Percentiles rank a stretch among this genome's conserved stretches.
phyloP scores from a whole-genome alignment of 192 early-diverging fungal species.

The Pilobolus umbonatus region DNA sequence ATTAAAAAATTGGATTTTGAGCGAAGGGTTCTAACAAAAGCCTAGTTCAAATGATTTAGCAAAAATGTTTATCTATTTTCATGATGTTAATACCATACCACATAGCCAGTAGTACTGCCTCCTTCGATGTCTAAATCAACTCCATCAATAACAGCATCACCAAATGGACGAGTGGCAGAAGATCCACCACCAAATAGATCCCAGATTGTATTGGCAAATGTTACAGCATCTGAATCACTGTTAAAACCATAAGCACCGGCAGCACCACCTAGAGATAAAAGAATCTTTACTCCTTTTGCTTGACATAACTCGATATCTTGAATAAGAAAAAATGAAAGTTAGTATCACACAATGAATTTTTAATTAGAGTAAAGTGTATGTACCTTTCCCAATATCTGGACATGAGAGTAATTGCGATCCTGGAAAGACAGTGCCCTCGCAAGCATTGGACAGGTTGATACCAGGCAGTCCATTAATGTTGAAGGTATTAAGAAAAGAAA shows the following conservation, averaged over 20 bases:
- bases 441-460: slow-evolving; percentile 67
- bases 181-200: slow-evolving; percentile 71
- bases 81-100: slow-evolving; percentile 10
- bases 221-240: slow-evolving; percentile 47
- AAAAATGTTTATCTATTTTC: background rate
- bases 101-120: slow-evolving; percentile 50
- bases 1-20: slow-evolving; percentile 47
- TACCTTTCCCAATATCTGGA: slow-evolving; percentile 50
- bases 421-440: slow-evolving; percentile 41
- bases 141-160: slow-evolving; percentile 50
- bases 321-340: background rate
- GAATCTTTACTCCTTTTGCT: slow-evolving; percentile 61
- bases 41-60: background rate
- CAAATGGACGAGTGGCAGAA: slow-evolving; percentile 62
- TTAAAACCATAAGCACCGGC: slow-evolving; percentile 58
- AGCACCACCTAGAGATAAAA: slow-evolving; percentile 71
- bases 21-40: slow-evolving; percentile 54
- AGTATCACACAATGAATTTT: background rate
- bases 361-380: background rate
- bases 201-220: slow-evolving; percentile 70
- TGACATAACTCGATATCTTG: slow-evolving; percentile 68
- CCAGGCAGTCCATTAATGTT: slow-evolving; percentile 57
- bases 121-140: slow-evolving; percentile 66
- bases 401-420: slow-evolving; percentile 66
- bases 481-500: slow-evolving; percentile 60